Conservation (phyloP, 208 protist genomes). For the Leishmania gerbilli region DNA sequence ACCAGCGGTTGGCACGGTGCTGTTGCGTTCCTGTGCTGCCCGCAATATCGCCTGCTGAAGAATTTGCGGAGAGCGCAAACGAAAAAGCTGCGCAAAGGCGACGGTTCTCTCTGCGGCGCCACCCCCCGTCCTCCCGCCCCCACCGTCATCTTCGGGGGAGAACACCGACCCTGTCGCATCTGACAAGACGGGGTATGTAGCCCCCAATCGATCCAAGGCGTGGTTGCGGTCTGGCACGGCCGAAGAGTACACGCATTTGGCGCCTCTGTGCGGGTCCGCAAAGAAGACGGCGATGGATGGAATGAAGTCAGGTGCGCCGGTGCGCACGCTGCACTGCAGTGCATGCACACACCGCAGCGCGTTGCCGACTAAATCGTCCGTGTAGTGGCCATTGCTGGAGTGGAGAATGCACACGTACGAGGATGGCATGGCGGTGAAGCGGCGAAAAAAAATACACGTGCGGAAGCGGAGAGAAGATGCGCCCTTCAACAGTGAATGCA, state of each 20-base stretch:
- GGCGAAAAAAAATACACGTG: not conserved
- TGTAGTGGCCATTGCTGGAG: slow-evolving; percentile 47
- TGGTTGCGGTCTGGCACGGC: slow-evolving; percentile 52
- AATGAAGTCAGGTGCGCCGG: slow-evolving; percentile 60
- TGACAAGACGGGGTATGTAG: slow-evolving; percentile 19
- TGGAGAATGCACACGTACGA: slow-evolving; percentile 69
- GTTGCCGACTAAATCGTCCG: slow-evolving; percentile 44
- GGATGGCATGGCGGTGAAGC: slow-evolving; percentile 15
- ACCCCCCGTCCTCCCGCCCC: not conserved
- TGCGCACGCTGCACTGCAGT: slow-evolving; percentile 44
- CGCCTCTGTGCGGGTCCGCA: slow-evolving; percentile 59
- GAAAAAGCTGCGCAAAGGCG: slow-evolving; percentile 35
- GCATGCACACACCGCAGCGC: slow-evolving; percentile 51
- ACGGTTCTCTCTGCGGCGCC: slow-evolving; percentile 9
- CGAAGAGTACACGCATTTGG: slow-evolving; percentile 64
- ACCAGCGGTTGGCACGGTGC: not conserved
- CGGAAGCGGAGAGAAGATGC: not conserved
- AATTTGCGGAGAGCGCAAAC: slow-evolving; percentile 22
- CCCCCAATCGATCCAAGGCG: slow-evolving; percentile 30
- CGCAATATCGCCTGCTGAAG: slow-evolving; percentile 24
- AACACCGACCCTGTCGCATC: slow-evolving; percentile 18
- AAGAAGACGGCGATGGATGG: slow-evolving; percentile 63
- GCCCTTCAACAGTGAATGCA: not conserved
- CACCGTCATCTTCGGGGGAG: slow-evolving; percentile 4
- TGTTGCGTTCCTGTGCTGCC: slow-evolving; percentile 10